Evolutionary conservation across 2,329 filamentous ascomycete species (phyloP), one percentile per base, ranked within the genome.

Genomic region (Diaporthe sp.): DNA sequence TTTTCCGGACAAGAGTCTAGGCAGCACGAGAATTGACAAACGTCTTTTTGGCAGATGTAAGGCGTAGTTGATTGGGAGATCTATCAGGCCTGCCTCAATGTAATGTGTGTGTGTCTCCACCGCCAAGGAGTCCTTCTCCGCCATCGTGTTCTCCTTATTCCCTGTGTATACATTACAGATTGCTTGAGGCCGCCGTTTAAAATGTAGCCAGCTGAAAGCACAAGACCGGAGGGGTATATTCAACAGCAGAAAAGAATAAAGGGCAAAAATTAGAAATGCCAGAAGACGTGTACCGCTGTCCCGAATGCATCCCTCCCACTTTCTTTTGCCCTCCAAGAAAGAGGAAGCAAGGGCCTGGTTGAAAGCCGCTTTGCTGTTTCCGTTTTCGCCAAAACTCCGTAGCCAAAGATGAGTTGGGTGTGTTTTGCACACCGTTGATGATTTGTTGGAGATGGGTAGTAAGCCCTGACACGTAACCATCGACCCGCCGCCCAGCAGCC

Each of bases 11-110:
- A 28, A 17, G 28, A 39, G 3, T 37, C 7, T 12, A 34, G 22
- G 34, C 34, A 17, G 17, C 12, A 25, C 17, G 44, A 19, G 42
- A 49, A 25, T 17, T n/a, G 39, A n/a, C 5, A 19, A 17, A 10
- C 31, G 10, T 60, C 6, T 39, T 7, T n/a, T 53, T 55, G 46
- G 28, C 22, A 62, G 34, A 42, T 42, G 58, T 73, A n/a, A 65
- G 17, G 22, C 44, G 22, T 73, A 39, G 39, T 31, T 74, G 55
- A 76, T 70, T 76, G 71, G 74, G 75, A 74, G 75, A 76, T 76
- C 62, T 76, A 71, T 71, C 65, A 58, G 62, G 71, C 72, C 60
- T 73, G 71, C 71, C 62, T 49, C 61, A 53, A 28, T 49, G 61
- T 31, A 44, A 44, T 67, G 42, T 46, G n/a, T 60, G 51, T 62